Evolutionary conservation across 768 basidiomycete species (phyloP), one percentile per base, ranked within the genome.

Genomic region (Macrocybe gigantea): DNA sequence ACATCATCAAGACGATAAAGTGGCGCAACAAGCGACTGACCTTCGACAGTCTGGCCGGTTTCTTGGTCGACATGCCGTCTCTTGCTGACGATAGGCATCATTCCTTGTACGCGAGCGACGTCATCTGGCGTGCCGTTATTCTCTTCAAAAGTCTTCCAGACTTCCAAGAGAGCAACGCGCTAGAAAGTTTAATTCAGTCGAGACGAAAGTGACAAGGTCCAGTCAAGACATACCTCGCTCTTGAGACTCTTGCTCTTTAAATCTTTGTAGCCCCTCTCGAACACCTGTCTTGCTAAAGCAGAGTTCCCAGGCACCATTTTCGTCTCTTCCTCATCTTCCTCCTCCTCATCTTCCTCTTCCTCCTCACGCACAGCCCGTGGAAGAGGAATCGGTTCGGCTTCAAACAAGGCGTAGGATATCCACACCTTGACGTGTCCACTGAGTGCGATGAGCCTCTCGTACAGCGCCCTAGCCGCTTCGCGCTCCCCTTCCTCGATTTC

Each of bases 401-500:
- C 95, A 57, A 97, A 96, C 56, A 87, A 75, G 0, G 95, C 95
- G 64, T 86, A 98, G 45, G 93, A 84, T 47, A 96, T 90, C 93
- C 93, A 98, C 13, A 95, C 93, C 68, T 97, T 97, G 68, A 93
- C 88, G 61, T 98, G 94, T 3, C 90, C 90, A 53, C 92, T 95
- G 42, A 88, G 72, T 32, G 79, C 68, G 41, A 96, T 74, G 13
- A 97, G 77, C 13, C 93, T 80, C 68, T 97, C 94, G 62, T 96
- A 97, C 36, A 98, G 62, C 5, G 75, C 74, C n/a, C 95, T 75
- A 1, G 89, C 86, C 11, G 80, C 77, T 49, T 88, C 88, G 36
- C 92, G 81, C 54, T 97, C 93, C 56, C 93, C 93, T 64, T 96
- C 93, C 50, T 90, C 88, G 48, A 85, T 82, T 67, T 98, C 95